Percentiles rank a stretch among this genome's conserved stretches.
phyloP scores from a whole-genome alignment of 192 early-diverging fungal species.

The Coemansia pectinata region DNA sequence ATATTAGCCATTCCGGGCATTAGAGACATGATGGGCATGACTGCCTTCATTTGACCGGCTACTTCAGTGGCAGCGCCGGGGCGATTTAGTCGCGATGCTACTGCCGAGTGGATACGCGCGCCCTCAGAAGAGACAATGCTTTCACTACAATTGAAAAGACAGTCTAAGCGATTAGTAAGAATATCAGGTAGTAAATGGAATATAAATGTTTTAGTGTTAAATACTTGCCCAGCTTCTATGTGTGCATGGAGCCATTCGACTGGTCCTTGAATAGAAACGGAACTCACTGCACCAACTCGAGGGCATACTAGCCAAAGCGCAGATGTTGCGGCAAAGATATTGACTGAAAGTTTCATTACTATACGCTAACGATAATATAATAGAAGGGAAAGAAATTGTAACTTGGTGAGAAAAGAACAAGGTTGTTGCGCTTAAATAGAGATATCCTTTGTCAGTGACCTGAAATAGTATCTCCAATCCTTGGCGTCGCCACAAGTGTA shows the following conservation, averaged over 20 bases:
- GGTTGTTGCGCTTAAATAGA: neutral
- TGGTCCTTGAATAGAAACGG: neutral
- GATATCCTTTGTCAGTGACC: too few relatives aligned
- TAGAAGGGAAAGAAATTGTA: neutral
- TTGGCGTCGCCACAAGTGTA: neutral
- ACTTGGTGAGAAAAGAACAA: neutral
- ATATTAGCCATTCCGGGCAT: neutral
- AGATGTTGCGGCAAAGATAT: neutral
- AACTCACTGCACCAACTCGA: neutral
- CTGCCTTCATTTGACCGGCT: neutral
- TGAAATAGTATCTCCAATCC: neutral
- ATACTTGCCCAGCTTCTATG: constrained; percentile 4
- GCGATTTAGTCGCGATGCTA: neutral
- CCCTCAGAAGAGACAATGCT: neutral
- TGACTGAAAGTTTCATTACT: neutral
- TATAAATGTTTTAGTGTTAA: neutral
- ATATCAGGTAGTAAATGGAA: neutral
- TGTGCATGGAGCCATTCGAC: constrained; percentile 4
- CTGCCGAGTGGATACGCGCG: neutral
- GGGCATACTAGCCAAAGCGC: neutral
- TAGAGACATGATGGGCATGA: neutral
- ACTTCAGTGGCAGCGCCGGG: neutral
- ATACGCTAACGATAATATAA: neutral
- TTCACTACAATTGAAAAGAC: neutral
- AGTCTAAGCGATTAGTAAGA: neutral